A percentile compares a stretch with the other conserved stretches of the same genome.
These are phyloP conservation scores for Coemansia erecta DNA, from an alignment of 192 early-diverging fungal genomes.

Conservation along the genomic window DNA sequence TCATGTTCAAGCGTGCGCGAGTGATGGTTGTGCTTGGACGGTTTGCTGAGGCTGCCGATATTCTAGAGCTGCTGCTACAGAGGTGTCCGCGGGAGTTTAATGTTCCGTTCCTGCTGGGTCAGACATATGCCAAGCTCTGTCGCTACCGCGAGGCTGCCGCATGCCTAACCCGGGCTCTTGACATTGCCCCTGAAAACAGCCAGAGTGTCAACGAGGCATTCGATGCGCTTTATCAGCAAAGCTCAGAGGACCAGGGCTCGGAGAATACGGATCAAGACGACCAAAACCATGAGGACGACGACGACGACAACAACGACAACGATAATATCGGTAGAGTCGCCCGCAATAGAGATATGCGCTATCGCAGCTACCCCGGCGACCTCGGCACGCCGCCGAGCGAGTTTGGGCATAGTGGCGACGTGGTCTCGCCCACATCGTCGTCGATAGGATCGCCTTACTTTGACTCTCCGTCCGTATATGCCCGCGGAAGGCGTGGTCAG, in stretches of 20 bases:
- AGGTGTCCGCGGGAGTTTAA: slow-evolving; percentile 52
- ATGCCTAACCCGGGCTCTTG: slow-evolving; percentile 37
- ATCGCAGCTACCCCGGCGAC: not conserved
- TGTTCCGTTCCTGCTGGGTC: slow-evolving; percentile 52
- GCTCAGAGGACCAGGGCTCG: slow-evolving; percentile 8
- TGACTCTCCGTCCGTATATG: slow-evolving; percentile 46
- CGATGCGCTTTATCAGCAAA: slow-evolving; percentile 49
- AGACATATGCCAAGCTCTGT: slow-evolving; percentile 44
- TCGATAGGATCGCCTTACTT: slow-evolving; percentile 33
- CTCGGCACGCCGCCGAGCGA: slow-evolving; percentile 17
- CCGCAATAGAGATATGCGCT: not conserved
- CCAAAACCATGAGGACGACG: not conserved
- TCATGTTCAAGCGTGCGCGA: slow-evolving; percentile 68
- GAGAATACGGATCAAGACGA: not conserved
- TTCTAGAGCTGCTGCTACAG: slow-evolving; percentile 61
- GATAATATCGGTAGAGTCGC: not conserved
- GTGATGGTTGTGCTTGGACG: slow-evolving; percentile 58
- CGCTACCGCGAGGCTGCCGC: slow-evolving; percentile 48
- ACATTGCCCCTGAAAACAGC: slow-evolving; percentile 45
- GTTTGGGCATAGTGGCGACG: not conserved
- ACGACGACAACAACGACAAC: slow-evolving; percentile 2
- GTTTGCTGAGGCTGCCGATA: slow-evolving; percentile 62
- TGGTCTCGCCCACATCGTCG: slow-evolving; percentile 22
- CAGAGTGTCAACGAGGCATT: slow-evolving; percentile 51
- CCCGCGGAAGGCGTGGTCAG: slow-evolving; percentile 16